These are phyloP conservation scores for Glycine soja DNA, from an alignment of 306 rosid species.

Conservation along the genomic window DNA sequence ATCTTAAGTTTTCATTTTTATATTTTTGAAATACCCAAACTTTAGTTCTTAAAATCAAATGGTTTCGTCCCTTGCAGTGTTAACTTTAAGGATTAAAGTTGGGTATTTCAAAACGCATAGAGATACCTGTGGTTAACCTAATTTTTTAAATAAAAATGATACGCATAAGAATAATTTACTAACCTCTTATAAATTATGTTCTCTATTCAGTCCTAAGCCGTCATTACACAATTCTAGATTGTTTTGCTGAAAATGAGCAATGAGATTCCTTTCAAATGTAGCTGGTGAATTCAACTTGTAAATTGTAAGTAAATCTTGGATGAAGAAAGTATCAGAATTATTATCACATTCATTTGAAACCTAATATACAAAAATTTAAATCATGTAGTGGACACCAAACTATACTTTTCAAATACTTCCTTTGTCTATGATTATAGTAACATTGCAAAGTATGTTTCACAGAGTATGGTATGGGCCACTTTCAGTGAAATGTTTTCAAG, in stretches of 20 bases:
- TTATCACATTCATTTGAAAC: not conserved
- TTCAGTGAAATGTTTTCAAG: slow-evolving; percentile 1
- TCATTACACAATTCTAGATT: not conserved
- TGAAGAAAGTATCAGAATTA: not conserved
- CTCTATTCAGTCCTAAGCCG: not conserved
- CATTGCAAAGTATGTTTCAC: not conserved
- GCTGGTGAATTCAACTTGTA: not conserved
- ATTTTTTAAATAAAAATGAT: no score
- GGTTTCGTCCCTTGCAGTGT: no score
- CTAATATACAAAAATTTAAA: not conserved
- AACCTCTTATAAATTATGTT: no score
- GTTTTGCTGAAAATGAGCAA: not conserved
- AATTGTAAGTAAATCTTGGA: not conserved
- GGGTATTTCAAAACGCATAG: no score
- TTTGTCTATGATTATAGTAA: not conserved
- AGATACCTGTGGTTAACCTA: no score
- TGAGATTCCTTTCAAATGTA: not conserved
- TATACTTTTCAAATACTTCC: not conserved
- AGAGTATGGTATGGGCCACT: slow-evolving; percentile 2
- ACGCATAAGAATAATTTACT: no score
- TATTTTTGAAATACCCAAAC: no score
- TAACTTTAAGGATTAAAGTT: no score
- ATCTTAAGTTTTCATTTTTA: no score
- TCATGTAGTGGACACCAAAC: not conserved
- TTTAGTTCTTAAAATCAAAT: no score